Conservation (phyloP, 2,329 filamentous ascomycete genomes). For the Colletotrichum filicis region DNA sequence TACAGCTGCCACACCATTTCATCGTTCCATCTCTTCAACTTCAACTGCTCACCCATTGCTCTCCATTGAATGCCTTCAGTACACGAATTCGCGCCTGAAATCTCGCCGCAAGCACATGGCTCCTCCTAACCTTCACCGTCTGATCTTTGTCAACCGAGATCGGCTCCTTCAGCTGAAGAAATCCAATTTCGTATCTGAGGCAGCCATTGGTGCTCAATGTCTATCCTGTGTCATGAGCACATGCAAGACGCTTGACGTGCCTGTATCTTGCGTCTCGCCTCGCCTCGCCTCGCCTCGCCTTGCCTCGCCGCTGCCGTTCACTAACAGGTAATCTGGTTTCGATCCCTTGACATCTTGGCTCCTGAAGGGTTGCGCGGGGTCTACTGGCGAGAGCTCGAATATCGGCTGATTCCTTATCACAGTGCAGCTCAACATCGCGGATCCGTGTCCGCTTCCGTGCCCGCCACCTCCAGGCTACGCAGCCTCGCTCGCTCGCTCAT, state of each 20-base stretch:
- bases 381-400: slow-evolving; percentile 9
- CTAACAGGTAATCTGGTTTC: slow-evolving; percentile 1
- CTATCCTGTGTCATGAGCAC: slow-evolving; percentile 31
- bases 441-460: slow-evolving; percentile 1
- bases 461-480: background rate
- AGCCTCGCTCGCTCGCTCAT: slow-evolving; percentile 1
- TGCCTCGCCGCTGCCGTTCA: background rate
- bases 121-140: background rate
- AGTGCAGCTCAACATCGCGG: slow-evolving; percentile 10
- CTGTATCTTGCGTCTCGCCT: slow-evolving; percentile 24
- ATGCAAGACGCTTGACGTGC: slow-evolving; percentile 29
- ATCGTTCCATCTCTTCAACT: slow-evolving; percentile 19
- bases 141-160: slow-evolving; percentile 4
- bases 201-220: slow-evolving; percentile 28
- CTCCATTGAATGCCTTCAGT: slow-evolving; percentile 9
- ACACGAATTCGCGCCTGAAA: background rate
- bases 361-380: slow-evolving; percentile 3
- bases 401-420: slow-evolving; percentile 20
- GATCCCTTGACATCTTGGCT: slow-evolving; percentile 33
- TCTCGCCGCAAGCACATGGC: background rate
- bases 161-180: slow-evolving; percentile 27
- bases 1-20: slow-evolving; percentile 35
- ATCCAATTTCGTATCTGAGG: slow-evolving; percentile 20
- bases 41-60: slow-evolving; percentile 13
- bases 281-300: background rate